Percentiles rank a stretch among this genome's conserved stretches.
Evolutionary conservation across 2,329 filamentous ascomycete species (phyloP).

Genomic region (Ophiostoma triangulosporum): DNA sequence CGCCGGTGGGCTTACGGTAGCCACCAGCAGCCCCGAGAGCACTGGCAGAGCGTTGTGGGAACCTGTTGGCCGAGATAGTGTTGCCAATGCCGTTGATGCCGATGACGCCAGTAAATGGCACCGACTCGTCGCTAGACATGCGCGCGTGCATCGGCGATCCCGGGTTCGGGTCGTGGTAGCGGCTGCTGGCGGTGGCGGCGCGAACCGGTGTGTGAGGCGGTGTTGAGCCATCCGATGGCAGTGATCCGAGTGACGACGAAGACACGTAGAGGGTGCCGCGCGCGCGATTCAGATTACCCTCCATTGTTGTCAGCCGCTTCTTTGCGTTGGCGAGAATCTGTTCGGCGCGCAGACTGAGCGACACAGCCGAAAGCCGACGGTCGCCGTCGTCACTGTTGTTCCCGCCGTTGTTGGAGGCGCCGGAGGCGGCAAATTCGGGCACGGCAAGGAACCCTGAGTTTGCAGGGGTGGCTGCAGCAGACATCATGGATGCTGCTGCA

Average conservation of each 20-base stretch:
- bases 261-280: slow-evolving; percentile 53
- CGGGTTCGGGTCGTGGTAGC: slow-evolving; percentile 15
- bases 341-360: slow-evolving; percentile 71
- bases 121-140: slow-evolving; percentile 40
- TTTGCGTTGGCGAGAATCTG: slow-evolving; percentile 89
- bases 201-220: slow-evolving; percentile 35
- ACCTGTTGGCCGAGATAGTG: slow-evolving; percentile 14
- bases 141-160: slow-evolving; percentile 38
- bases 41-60: slow-evolving; percentile 47
- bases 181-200: slow-evolving; percentile 22
- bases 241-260: slow-evolving; percentile 51
- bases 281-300: slow-evolving; percentile 72
- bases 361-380: slow-evolving; percentile 26
- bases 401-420: slow-evolving; percentile 11
- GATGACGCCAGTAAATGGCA: neutral
- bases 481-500: neutral
- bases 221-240: slow-evolving; percentile 39
- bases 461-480: slow-evolving; percentile 11
- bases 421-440: slow-evolving; percentile 13
- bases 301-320: slow-evolving; percentile 83
- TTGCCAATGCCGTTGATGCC: neutral
- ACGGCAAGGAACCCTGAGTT: slow-evolving; percentile 7
- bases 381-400: slow-evolving; percentile 32
- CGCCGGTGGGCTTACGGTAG: slow-evolving; percentile 31
- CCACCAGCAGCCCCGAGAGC: slow-evolving; percentile 46